Evolutionary conservation across 805 yeast species (phyloP).

Genomic region (Myxozyma geophila): DNA sequence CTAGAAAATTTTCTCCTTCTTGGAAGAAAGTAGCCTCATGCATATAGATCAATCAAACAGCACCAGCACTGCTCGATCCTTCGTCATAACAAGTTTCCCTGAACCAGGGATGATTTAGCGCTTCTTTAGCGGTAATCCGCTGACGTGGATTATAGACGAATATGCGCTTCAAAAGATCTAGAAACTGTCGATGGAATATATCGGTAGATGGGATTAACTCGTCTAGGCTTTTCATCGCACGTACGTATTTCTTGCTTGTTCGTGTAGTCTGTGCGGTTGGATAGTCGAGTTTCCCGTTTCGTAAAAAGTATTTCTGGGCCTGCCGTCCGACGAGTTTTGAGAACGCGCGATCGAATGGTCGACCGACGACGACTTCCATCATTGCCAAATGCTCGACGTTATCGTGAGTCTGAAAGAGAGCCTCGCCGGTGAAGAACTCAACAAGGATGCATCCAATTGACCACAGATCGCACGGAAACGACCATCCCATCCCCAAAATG

Average conservation of each 20-base stretch:
- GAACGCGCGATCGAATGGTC: conserved; percentile 45
- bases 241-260: conserved; percentile 45
- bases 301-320: conserved; percentile 40
- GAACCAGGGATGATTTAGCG: conserved; percentile 84
- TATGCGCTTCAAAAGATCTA: conserved; percentile 67
- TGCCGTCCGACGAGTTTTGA: conserved; percentile 39
- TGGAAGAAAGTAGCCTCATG: conserved; percentile 48
- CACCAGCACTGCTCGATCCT: conserved; percentile 16
- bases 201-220: conserved; percentile 37
- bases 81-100: conserved; percentile 19
- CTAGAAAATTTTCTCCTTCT: conserved; percentile 4
- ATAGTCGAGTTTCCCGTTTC: conserved; percentile 41
- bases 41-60: background rate
- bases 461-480: conserved; percentile 97
- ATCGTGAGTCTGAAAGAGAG: conserved; percentile 92
- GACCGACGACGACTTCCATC: conserved; percentile 81
- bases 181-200: conserved; percentile 48
- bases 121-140: conserved; percentile 75
- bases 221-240: conserved; percentile 46
- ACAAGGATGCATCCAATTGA: conserved; percentile 91
- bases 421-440: conserved; percentile 91
- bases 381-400: conserved; percentile 91
- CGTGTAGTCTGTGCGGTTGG: conserved; percentile 48
- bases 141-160: conserved; percentile 73
- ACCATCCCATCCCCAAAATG: conserved; percentile 94